Conservation (phyloP, 2,329 filamentous ascomycete genomes). For the Beauveria brongniartii region DNA sequence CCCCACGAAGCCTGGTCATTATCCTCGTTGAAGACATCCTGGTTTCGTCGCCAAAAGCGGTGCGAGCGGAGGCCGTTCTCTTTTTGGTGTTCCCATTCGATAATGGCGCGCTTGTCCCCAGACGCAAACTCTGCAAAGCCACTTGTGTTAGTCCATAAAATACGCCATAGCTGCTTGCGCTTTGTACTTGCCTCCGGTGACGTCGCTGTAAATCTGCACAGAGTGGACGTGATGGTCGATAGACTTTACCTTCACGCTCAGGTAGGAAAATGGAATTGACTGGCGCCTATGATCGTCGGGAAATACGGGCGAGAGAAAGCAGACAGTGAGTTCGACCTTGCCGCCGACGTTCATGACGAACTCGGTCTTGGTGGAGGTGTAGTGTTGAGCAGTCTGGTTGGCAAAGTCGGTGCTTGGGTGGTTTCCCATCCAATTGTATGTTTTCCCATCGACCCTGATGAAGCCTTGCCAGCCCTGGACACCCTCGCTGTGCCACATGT, state of each 20-base stretch:
- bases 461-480: slow-evolving; percentile 60
- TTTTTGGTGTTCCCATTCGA: slow-evolving; percentile 54
- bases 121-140: slow-evolving; percentile 57
- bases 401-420: slow-evolving; percentile 40
- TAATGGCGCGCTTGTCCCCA: slow-evolving; percentile 46
- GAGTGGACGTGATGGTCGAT: slow-evolving; percentile 54
- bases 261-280: slow-evolving; percentile 63
- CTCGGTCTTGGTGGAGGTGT: slow-evolving; percentile 64
- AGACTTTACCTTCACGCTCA: slow-evolving; percentile 55
- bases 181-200: slow-evolving; percentile 33
- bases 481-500: slow-evolving; percentile 31
- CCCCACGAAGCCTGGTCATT: slow-evolving; percentile 75
- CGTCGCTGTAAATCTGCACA: slow-evolving; percentile 65
- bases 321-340: slow-evolving; percentile 56
- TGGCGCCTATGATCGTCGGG: slow-evolving; percentile 58
- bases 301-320: slow-evolving; percentile 63
- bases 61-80: slow-evolving; percentile 52
- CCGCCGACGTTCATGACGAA: slow-evolving; percentile 59
- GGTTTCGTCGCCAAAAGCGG: slow-evolving; percentile 49
- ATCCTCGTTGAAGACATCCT: slow-evolving; percentile 60
- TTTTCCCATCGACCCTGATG: slow-evolving; percentile 56
- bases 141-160: slow-evolving; percentile 4
- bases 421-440: slow-evolving; percentile 61
- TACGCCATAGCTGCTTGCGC: slow-evolving; percentile 40
- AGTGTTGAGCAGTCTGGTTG: slow-evolving; percentile 56